Base-by-base conservation (phyloP, 352 stramenopile genomes). In the Phytophthora rubi region DNA sequence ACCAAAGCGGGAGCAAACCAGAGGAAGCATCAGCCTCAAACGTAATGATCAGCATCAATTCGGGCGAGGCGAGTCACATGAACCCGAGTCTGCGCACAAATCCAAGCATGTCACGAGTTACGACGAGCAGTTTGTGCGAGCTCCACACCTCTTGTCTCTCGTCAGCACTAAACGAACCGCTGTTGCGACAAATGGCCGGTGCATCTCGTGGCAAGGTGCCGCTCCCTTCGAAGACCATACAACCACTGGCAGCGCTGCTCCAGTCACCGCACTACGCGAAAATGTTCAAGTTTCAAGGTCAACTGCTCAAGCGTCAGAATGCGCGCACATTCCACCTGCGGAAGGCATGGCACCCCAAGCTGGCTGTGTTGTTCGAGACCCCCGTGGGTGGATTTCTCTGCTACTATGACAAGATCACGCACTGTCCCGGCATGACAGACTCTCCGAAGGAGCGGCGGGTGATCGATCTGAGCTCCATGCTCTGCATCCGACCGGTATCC, bases 381-480 rank as follows among this genome's bases (percentile, higher is more conserved):
- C 84, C 86, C 0, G 68, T 92, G 5, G 86, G 86, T 1, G 79
- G 75, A 4, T 91, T 89, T 57, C 67, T 94, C 16, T 90, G 83
- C 67, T 94, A 92, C 54, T 92, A 90, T 60, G 82, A 94, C 70
- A 88, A 88, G 55, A 65, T 90, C 0, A 59, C 76, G 3, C 86
- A 92, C 47, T 91, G 82, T 51, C 85, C 86, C 6, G 81, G 84
- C 1, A 76, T 79, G 30, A 80, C 81, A 0, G 81, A 88, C 3
- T 71, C 58, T 0, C 79, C 78, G 12, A 89, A 84, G 60, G 81
- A 91, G 26, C 74, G 85, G 5, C 72, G 85, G 2, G 71, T 90
- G 37, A 89, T 94, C 54, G 86, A 94, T 44, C 56, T 94, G 21
- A 88, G 81, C 48, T 75, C 77, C 15, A 82, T 94, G 32, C 59